Evolutionary conservation across 2,329 filamentous ascomycete genomes (phyloP), one percentile per base, ranked within the genome.

Genomic region (Penicillium sp.): DNA sequence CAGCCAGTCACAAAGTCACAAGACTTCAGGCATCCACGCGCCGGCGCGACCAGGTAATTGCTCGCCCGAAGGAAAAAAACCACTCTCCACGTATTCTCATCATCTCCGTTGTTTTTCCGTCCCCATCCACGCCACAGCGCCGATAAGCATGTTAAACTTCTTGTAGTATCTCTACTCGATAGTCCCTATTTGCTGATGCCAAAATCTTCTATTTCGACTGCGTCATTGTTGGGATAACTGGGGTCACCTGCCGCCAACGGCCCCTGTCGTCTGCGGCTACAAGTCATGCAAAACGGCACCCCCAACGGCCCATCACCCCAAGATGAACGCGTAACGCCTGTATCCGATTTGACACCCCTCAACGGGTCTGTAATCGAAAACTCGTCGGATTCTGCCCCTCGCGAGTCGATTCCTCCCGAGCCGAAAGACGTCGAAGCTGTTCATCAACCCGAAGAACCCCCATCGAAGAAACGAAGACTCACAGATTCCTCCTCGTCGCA

Each of bases 281-380:
- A 71, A 78, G 76, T 76, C 66, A 78, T 78, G 76, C 76, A 77
- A 77, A 76, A 78, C 75, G 75, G 75, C 67, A 76, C 64, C 64
- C 66, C 67, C 56, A 75, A 75, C 65, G 73, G 72, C 70, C 70
- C 67, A 68, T 72, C 69, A 66, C 70, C 72, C 64, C 70, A 73
- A 65, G 68, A 75, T 72, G 72, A 75, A 68, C 64, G 62, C 63
- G 62, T 74, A 67, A 74, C 71, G 33, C 66, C 70, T 50, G 68
- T 71, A 49, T 51, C 63, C 38, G 65, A 70, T 55, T 59, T 64
- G 50, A 58, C 54, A 39, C 47, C 53, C 48, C 60, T 62, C 45
- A 67, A 68, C 57, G 56, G 61, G 13, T 59, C 64, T 53, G 39
- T 57, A 21, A 53, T 62, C 27, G 65, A 72, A 41, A 59, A 50